Percentiles rank a stretch among this genome's conserved stretches.
These are phyloP conservation scores for Helotiales sp. DNA, from an alignment of 2,329 filamentous ascomycete genomes.

Conservation along the genomic window DNA sequence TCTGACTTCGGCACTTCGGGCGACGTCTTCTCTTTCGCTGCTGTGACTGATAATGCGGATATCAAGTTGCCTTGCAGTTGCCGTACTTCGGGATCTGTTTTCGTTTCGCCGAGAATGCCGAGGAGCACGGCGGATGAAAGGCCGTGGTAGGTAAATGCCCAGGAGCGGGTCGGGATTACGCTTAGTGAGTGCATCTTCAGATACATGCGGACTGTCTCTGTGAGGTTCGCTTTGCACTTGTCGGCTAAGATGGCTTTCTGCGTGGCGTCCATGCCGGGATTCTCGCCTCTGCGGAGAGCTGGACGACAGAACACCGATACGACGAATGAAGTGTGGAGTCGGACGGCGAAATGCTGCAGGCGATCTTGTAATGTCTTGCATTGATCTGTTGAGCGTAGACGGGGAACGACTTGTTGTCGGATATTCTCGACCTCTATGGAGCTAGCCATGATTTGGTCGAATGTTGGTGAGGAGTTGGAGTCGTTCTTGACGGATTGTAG, in stretches of 20 bases:
- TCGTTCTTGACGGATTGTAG: conserved; percentile 48
- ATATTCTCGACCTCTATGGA: conserved; percentile 53
- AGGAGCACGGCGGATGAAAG: conserved; percentile 68
- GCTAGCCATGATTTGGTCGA: conserved; percentile 59
- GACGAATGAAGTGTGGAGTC: conserved; percentile 69
- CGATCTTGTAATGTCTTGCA: conserved; percentile 68
- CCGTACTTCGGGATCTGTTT: conserved; percentile 65
- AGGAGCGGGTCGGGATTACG: conserved; percentile 68
- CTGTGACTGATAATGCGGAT: conserved; percentile 65
- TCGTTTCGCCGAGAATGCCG: conserved; percentile 66
- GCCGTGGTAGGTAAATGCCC: conserved; percentile 72
- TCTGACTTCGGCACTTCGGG: conserved; percentile 32
- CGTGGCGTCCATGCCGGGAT: conserved; percentile 51
- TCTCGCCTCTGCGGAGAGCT: conserved; percentile 58
- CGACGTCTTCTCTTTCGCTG: conserved; percentile 59
- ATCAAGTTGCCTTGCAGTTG: conserved; percentile 69
- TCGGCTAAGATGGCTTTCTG: conserved; percentile 62
- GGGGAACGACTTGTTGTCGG: conserved; percentile 54
- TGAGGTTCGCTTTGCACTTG: conserved; percentile 65
- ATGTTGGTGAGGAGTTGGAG: conserved; percentile 37
- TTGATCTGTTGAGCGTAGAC: conserved; percentile 62
- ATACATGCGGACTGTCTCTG: conserved; percentile 71
- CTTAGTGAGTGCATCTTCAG: conserved; percentile 71
- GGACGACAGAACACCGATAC: conserved; percentile 69
- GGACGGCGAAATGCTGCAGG: conserved; percentile 66